These are phyloP conservation scores for Meyerozyma carpophila DNA, from an alignment of 1,139 yeast species.

Conservation along the genomic window DNA sequence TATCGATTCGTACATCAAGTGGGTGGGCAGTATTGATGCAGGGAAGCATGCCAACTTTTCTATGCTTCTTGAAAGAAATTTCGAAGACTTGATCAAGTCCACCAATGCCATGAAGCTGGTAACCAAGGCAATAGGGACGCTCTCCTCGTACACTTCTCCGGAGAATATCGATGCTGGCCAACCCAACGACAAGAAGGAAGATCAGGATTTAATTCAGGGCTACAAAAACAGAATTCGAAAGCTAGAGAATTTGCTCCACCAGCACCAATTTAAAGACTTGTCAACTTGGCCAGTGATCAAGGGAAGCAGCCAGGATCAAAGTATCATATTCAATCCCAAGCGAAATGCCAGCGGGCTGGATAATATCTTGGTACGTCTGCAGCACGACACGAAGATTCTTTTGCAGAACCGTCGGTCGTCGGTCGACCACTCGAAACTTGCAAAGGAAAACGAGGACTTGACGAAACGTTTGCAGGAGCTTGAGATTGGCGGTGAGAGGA, in stretches of 20 bases:
- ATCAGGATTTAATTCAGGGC: slow-evolving; percentile 43
- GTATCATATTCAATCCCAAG: neutral
- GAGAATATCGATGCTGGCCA: slow-evolving; percentile 26
- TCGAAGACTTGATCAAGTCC: slow-evolving; percentile 38
- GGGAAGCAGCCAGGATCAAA: neutral
- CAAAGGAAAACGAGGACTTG: neutral
- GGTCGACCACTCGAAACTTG: neutral
- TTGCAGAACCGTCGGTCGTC: neutral
- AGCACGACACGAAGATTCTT: neutral
- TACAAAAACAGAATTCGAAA: slow-evolving; percentile 57
- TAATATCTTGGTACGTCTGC: neutral
- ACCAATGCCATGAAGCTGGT: slow-evolving; percentile 36
- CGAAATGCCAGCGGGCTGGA: neutral
- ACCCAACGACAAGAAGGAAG: slow-evolving; percentile 24
- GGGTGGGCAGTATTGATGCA: slow-evolving; percentile 17
- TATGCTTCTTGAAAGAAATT: slow-evolving; percentile 40
- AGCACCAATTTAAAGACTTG: slow-evolving; percentile 54
- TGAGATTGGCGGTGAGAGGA: neutral
- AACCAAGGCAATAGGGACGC: slow-evolving; percentile 29
- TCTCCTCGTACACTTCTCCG: slow-evolving; percentile 27
- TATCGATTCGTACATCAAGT: slow-evolving; percentile 29
- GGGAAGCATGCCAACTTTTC: slow-evolving; percentile 21
- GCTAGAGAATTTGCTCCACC: slow-evolving; percentile 62
- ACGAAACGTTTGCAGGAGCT: neutral
- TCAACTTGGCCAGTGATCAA: slow-evolving; percentile 48